phyloP scores from a whole-genome alignment of 2,329 filamentous ascomycete genomes.

The Drechslerella coelobrocha region DNA sequence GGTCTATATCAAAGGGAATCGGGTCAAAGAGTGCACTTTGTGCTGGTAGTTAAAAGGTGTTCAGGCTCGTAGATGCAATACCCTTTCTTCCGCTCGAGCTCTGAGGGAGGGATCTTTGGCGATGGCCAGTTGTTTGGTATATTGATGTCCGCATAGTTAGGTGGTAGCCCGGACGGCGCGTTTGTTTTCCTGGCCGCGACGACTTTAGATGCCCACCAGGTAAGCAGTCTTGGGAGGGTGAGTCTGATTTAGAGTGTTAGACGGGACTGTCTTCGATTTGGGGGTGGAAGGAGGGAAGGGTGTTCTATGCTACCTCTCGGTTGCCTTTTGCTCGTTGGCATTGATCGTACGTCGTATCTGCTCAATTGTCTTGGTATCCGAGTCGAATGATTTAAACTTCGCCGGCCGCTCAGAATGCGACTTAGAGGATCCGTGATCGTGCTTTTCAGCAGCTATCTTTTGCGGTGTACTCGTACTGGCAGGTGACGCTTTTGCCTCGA shows the following conservation, averaged over 20 bases:
- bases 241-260: not conserved
- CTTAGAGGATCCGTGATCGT: not conserved
- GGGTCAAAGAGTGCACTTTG: not conserved
- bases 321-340: not conserved
- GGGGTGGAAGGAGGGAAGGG: not conserved
- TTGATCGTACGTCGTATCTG: not conserved
- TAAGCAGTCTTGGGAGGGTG: not conserved
- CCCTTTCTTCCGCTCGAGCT: conserved; percentile 8
- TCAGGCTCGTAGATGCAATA: conserved; percentile 7
- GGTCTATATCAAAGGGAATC: conserved; percentile 6
- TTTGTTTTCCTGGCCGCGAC: not conserved
- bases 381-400: not conserved
- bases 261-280: not conserved
- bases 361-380: not conserved
- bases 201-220: conserved; percentile 1
- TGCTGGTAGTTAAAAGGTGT: too few relatives aligned
- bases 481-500: not conserved
- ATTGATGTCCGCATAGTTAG: conserved; percentile 2
- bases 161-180: not conserved
- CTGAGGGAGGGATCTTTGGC: not conserved
- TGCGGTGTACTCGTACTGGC: not conserved
- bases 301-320: too few relatives aligned
- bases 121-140: not conserved
- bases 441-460: not conserved
- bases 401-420: not conserved